Conservation (phyloP, 2,329 filamentous ascomycete species). For the Ophiostoma perfectum region DNA sequence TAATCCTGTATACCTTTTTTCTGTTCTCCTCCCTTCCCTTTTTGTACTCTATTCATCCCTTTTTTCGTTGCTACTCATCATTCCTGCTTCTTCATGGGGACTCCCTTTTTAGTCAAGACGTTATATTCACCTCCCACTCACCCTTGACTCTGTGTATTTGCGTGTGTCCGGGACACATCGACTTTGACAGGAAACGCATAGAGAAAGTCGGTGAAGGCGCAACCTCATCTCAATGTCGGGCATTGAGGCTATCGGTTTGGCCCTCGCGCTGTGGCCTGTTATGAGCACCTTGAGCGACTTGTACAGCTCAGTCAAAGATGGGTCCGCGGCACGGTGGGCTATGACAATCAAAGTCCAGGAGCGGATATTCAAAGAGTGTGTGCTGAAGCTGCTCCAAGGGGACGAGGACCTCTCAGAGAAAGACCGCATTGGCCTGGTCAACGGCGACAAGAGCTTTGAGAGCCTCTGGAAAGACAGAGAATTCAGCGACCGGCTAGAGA, state of each 20-base stretch:
- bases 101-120: neutral
- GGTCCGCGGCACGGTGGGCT: slow-evolving; percentile 17
- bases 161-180: neutral
- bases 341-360: slow-evolving; percentile 26
- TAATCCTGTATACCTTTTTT: neutral
- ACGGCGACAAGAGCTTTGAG: slow-evolving; percentile 22
- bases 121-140: neutral
- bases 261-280: slow-evolving; percentile 25
- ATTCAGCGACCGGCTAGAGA: slow-evolving; percentile 23
- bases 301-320: slow-evolving; percentile 20
- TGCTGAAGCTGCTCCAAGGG: slow-evolving; percentile 23
- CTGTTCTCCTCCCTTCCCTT: neutral
- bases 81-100: neutral
- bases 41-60: neutral
- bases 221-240: slow-evolving; percentile 21
- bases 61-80: neutral
- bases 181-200: too few species aligned
- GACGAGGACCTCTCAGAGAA: slow-evolving; percentile 25
- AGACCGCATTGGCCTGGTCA: slow-evolving; percentile 23
- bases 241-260: slow-evolving; percentile 23
- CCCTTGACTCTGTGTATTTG: neutral
- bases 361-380: slow-evolving; percentile 25
- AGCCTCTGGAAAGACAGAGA: slow-evolving; percentile 24
- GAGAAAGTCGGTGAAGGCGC: too few species aligned
- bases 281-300: slow-evolving; percentile 12